phyloP scores from a whole-genome alignment of 208 protist species.

The Tritrichomonas foetus region DNA sequence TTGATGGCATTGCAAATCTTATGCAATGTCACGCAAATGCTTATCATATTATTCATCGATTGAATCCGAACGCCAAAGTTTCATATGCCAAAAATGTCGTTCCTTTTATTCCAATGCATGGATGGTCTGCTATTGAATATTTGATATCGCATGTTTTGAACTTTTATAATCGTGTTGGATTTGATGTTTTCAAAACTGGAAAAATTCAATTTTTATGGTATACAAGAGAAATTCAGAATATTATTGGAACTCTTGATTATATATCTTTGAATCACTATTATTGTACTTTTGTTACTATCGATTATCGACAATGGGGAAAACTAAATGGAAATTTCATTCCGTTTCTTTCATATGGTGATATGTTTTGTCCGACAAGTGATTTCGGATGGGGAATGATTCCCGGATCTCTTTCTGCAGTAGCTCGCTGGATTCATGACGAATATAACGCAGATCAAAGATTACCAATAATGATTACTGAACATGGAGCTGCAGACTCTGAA shows the following conservation, averaged over 20 bases:
- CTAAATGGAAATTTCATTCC: not conserved
- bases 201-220: not conserved
- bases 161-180: not conserved
- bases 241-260: not conserved
- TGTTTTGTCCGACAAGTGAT: not conserved
- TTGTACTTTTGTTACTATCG: not conserved
- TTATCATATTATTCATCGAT: not conserved
- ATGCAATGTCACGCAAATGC: conserved; percentile 15
- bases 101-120: not conserved
- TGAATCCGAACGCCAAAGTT: not conserved
- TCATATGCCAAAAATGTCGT: not conserved
- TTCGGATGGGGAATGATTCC: conserved; percentile 4
- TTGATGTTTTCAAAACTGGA: not conserved
- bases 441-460: not conserved
- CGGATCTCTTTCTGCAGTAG: not conserved
- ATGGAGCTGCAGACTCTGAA: not conserved
- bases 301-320: not conserved
- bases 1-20: not conserved
- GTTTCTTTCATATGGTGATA: not conserved
- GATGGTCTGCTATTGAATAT: not conserved
- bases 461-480: not conserved
- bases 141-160: not conserved
- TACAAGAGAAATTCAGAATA: not conserved
- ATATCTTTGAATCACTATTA: not conserved
- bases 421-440: not conserved